phyloP scores from a whole-genome alignment of 225 moss, liverwort and hornwort genomes.

The Physcomitrellopsis africana region DNA sequence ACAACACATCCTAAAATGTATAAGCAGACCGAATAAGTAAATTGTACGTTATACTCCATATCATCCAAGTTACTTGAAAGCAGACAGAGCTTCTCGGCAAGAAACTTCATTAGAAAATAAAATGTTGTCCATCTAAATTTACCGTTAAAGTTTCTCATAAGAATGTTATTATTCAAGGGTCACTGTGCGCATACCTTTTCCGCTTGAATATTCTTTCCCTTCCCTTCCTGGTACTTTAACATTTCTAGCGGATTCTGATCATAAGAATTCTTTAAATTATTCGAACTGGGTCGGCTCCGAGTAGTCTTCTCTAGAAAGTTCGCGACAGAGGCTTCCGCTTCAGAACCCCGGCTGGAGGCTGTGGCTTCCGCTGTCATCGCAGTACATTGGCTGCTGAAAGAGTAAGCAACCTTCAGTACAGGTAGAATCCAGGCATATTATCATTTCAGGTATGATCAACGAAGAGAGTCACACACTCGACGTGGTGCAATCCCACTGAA shows the following conservation, averaged over 20 bases:
- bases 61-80: constrained; percentile 14
- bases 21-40: constrained; percentile 8
- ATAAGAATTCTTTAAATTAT: constrained; percentile 35
- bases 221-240: constrained; percentile 38
- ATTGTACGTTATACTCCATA: constrained; percentile 8
- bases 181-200: constrained; percentile 33
- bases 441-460: constrained; percentile 13
- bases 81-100: constrained; percentile 11
- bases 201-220: constrained; percentile 45
- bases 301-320: constrained; percentile 11
- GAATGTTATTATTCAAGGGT: not conserved
- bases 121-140: not conserved
- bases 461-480: not conserved
- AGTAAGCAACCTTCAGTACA: constrained; percentile 37
- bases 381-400: constrained; percentile 26
- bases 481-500: constrained; percentile 2
- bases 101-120: constrained; percentile 1
- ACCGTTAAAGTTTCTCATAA: not conserved
- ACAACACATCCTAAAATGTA: constrained; percentile 51
- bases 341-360: constrained; percentile 24
- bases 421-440: constrained; percentile 11
- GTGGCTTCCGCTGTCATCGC: constrained; percentile 23
- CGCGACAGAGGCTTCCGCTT: constrained; percentile 19
- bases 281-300: constrained; percentile 24
- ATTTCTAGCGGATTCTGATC: constrained; percentile 22